Base-by-base conservation (phyloP, 176 grass and related monocot species). In the Carex pumila region DNA sequence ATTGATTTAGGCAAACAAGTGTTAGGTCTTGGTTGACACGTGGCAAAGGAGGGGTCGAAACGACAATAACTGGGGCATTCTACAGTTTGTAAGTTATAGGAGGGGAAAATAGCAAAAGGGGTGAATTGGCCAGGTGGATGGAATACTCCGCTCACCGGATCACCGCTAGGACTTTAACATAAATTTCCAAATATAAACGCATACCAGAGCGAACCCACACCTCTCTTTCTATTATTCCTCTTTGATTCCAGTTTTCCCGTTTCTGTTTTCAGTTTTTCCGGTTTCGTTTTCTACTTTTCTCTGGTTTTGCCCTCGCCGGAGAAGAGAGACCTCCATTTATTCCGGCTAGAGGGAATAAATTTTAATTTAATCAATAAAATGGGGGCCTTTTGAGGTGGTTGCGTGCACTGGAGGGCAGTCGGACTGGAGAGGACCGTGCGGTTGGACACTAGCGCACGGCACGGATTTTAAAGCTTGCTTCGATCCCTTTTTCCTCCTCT, bases 381-480 rank as follows among this genome's bases (percentile, higher is more conserved):
- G 81, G 81, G 41, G 81, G 62, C 7, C 58, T 14, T 17, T 18
- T 30, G 29, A 21, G 64, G 58, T 47, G 43, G 45, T 69, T 83
- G 61, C 81, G 62, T 53, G 64, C 32, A 81, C 55, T 81, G 79
- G 79, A 81, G 79, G 36, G 22, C 5, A 81, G 15, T 25, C 12
- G 12, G 49, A 83, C 61, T 83, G 81, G 81, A 83, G 81, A 83
- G 61, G 43, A 83, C 47, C 81, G 21, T 68, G 81, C 81, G 81
- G 81, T 83, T 83, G 60, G 81, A 83, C 19, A 55, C 41, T 83
- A 47, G 81, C 81, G 81, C 81, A 83, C 81, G 81, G 81, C 81
- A 83, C 81, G 81, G 81, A 83, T 83, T 69, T 83, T 83, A 83
- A 83, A 69, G 81, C 62, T 83, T 52, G 17, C 81, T 83, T 66